Conservation (phyloP, 163 green algal species). For the Trebouxia gelatinosa region DNA sequence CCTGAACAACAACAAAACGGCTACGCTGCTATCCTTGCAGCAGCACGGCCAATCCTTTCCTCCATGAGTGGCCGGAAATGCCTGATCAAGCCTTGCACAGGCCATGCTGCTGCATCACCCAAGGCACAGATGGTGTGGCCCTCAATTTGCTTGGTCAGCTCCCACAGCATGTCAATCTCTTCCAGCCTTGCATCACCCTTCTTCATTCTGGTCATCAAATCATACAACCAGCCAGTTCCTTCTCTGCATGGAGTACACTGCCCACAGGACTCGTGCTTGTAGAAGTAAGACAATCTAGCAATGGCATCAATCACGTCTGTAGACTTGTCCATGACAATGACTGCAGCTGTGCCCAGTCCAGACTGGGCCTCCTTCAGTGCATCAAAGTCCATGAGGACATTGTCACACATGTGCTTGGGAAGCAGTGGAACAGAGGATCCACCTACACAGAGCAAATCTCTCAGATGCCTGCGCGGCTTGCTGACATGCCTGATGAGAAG, state of each 20-base stretch:
- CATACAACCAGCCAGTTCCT: slow-evolving; percentile 96
- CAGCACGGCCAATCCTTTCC: slow-evolving; percentile 79
- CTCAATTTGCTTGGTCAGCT: slow-evolving; percentile 99
- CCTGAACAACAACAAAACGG: background rate
- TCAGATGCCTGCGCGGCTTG: no score
- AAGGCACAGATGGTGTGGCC: slow-evolving; percentile 99
- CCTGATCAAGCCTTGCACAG: slow-evolving; percentile 92
- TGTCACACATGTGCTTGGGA: slow-evolving; percentile 69
- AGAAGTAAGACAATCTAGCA: slow-evolving; percentile 97
- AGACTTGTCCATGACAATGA: slow-evolving; percentile 95
- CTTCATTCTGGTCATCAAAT: slow-evolving; percentile 95
- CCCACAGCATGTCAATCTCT: slow-evolving; percentile 99
- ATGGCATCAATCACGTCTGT: slow-evolving; percentile 98
- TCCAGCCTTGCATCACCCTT: slow-evolving; percentile 91
- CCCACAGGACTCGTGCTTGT: slow-evolving; percentile 99
- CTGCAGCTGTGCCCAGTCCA: slow-evolving; percentile 91
- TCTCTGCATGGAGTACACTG: slow-evolving; percentile 99
- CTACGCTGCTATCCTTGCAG: slow-evolving; percentile 41
- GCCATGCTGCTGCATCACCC: slow-evolving; percentile 97
- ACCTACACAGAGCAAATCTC: no score
- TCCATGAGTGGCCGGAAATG: slow-evolving; percentile 94
- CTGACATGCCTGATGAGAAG: no score
- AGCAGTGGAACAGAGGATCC: slow-evolving; percentile 95
- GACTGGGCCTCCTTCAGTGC: slow-evolving; percentile 89
- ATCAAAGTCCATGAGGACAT: slow-evolving; percentile 99